Percentiles rank a stretch among this genome's conserved stretches.
Conservation (phyloP, 192 early-diverging fungal genomes). For the Pecoramyces ruminantium region DNA sequence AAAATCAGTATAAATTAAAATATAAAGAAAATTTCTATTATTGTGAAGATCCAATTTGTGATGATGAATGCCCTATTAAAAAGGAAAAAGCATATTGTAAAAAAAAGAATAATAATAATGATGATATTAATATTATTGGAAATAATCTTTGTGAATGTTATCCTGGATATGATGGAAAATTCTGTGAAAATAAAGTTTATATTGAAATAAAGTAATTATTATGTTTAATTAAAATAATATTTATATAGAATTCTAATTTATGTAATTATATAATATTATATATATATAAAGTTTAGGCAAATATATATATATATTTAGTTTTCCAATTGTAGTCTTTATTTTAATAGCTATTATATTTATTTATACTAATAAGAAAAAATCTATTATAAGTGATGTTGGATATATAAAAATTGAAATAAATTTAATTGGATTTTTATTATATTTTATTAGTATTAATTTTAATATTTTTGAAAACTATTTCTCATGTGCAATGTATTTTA, state of each 20-base stretch:
- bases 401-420: neutral
- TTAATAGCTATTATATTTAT: neutral
- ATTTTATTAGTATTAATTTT: neutral
- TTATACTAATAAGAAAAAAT: neutral
- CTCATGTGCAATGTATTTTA: neutral
- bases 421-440: neutral
- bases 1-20: neutral
- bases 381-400: neutral
- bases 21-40: neutral
- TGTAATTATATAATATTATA: too few species aligned
- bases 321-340: neutral
- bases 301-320: neutral
- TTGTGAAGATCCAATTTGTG: neutral
- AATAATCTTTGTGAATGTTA: neutral
- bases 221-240: too few species aligned
- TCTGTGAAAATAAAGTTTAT: too few species aligned
- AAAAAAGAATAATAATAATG: neutral
- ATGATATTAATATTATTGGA: neutral
- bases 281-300: neutral
- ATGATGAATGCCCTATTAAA: neutral
- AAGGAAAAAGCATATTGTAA: neutral
- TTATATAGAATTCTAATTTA: too few species aligned
- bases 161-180: neutral
- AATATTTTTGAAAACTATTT: neutral
- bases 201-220: too few species aligned